Evolutionary conservation across 352 stramenopile genomes (phyloP).

Genomic region (Salisapilia sapeloensis): DNA sequence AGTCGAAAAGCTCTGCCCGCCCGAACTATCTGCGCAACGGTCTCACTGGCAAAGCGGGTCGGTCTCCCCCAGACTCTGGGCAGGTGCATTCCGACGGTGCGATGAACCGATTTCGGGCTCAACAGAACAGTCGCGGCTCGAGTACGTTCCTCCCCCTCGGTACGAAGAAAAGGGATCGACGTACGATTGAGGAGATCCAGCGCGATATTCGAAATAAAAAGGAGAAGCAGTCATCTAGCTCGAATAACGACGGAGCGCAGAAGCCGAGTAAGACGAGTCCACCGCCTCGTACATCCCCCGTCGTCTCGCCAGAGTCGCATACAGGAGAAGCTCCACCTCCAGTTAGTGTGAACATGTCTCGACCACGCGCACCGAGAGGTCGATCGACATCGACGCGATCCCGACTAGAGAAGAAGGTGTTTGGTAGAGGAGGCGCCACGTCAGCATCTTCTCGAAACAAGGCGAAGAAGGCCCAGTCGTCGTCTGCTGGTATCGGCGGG

Average conservation of each 20-base stretch:
- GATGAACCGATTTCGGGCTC: conserved; percentile 40
- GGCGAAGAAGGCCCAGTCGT: conserved; percentile 18
- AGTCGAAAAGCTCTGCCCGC: neutral
- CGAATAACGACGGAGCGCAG: no score
- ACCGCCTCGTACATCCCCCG: conserved; percentile 29
- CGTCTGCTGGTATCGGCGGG: neutral
- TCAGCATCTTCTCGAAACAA: conserved; percentile 9
- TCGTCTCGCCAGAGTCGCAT: conserved; percentile 41
- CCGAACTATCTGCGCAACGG: no score
- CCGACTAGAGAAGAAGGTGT: conserved; percentile 55
- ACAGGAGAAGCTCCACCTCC: conserved; percentile 10
- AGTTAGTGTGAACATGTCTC: conserved; percentile 8
- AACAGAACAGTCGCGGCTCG: conserved; percentile 19
- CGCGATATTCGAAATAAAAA: conserved; percentile 58
- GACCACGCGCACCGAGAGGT: conserved; percentile 20
- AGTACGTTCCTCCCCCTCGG: conserved; percentile 53
- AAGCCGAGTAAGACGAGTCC: conserved; percentile 16
- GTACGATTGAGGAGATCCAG: conserved; percentile 81
- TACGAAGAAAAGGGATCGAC: conserved; percentile 70
- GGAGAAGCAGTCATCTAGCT: no score
- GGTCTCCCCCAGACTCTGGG: conserved; percentile 12
- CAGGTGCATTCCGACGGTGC: conserved; percentile 63
- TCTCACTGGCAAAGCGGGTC: no score
- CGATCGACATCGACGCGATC: conserved; percentile 57
- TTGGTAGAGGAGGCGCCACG: conserved; percentile 33